Conservation (phyloP, 768 basidiomycete species). For the Imleria badia region DNA sequence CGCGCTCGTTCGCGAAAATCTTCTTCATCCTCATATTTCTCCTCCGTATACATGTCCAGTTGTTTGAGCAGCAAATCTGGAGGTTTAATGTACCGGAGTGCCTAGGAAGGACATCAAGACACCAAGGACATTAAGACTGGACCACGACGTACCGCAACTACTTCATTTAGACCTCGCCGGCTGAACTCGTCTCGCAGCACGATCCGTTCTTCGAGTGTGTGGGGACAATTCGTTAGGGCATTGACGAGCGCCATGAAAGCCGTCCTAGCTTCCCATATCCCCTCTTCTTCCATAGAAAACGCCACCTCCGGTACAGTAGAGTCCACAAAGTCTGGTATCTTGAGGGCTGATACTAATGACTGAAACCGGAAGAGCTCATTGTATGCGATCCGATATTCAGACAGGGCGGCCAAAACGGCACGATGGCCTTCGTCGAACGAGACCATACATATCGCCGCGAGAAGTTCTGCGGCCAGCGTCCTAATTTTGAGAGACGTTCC, state of each 20-base stretch:
- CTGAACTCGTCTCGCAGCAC: slow-evolving; percentile 80
- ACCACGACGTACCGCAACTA: slow-evolving; percentile 65
- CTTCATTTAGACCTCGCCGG: slow-evolving; percentile 79
- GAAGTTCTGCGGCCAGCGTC: slow-evolving; percentile 67
- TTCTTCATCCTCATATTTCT: slow-evolving; percentile 88
- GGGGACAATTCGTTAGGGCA: slow-evolving; percentile 65
- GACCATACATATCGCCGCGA: slow-evolving; percentile 82
- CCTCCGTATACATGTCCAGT: slow-evolving; percentile 78
- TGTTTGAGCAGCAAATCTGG: slow-evolving; percentile 80
- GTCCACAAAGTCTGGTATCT: slow-evolving; percentile 47
- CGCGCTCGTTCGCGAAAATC: slow-evolving; percentile 70
- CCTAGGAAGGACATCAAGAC: slow-evolving; percentile 40
- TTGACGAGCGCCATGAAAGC: slow-evolving; percentile 79
- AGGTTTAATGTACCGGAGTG: slow-evolving; percentile 70
- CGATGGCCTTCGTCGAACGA: slow-evolving; percentile 69
- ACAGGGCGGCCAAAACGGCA: slow-evolving; percentile 72
- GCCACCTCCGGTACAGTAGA: slow-evolving; percentile 31
- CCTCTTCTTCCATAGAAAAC: slow-evolving; percentile 56
- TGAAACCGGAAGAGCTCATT: slow-evolving; percentile 82
- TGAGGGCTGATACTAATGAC: slow-evolving; percentile 63
- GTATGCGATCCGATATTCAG: slow-evolving; percentile 72
- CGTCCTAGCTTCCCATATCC: slow-evolving; percentile 78
- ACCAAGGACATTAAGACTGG: not conserved
- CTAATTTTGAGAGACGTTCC: slow-evolving; percentile 67
- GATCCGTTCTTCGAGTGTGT: slow-evolving; percentile 76